Evolutionary conservation across 441 rosid genomes (phyloP).

Genomic region (Jatropha podagrica): DNA sequence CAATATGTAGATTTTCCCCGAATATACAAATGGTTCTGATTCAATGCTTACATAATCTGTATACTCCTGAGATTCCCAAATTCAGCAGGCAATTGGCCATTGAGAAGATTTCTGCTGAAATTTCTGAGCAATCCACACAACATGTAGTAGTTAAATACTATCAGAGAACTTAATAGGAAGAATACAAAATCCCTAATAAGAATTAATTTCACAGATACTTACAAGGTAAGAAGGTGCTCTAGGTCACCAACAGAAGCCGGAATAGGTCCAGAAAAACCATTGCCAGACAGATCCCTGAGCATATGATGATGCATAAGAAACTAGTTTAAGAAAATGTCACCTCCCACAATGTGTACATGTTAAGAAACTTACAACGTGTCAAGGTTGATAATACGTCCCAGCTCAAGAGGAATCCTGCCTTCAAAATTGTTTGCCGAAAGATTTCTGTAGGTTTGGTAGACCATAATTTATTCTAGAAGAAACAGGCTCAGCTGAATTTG

Average conservation of each 20-base stretch:
- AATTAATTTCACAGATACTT: constrained; percentile 21
- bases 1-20: neutral
- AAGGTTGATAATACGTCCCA: constrained; percentile 80
- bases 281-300: constrained; percentile 80
- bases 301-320: neutral
- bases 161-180: neutral
- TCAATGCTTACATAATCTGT: constrained; percentile 54
- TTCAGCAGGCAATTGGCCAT: constrained; percentile 66
- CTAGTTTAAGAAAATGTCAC: neutral
- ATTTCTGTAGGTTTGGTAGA: constrained; percentile 47
- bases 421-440: constrained; percentile 74
- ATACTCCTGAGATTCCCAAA: constrained; percentile 84
- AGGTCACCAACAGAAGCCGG: constrained; percentile 82
- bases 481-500: neutral
- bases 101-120: constrained; percentile 64
- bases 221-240: constrained; percentile 93
- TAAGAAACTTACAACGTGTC: constrained; percentile 65
- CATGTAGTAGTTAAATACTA: neutral
- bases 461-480: neutral
- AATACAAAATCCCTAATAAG: neutral
- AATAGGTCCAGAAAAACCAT: constrained; percentile 65
- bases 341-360: neutral
- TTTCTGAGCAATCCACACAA: constrained; percentile 44
- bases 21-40: neutral
- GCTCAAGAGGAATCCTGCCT: constrained; percentile 72